Evolutionary conservation across 257 asterid species (phyloP).

Genomic region (Mitragyna speciosa): DNA sequence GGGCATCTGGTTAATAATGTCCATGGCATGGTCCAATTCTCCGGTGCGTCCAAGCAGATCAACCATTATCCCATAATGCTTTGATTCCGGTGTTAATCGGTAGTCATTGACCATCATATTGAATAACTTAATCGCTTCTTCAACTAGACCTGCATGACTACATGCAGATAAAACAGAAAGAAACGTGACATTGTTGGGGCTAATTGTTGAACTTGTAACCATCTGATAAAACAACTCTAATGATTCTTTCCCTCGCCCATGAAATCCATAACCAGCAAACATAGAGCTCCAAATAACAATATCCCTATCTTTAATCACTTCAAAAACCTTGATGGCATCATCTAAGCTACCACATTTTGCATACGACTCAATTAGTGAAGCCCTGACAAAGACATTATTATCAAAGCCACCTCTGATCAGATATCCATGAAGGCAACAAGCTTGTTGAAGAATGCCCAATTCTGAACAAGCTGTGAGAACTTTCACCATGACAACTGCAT

Average conservation of each 20-base stretch:
- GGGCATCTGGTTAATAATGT: conserved; percentile 41
- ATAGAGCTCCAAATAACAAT: conserved; percentile 74
- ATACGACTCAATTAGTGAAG: conserved; percentile 69
- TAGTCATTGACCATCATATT: conserved; percentile 55
- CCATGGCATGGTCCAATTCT: conserved; percentile 56
- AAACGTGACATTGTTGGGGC: conserved; percentile 59
- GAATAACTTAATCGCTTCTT: conserved; percentile 60
- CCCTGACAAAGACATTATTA: conserved; percentile 36
- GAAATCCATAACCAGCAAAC: conserved; percentile 67
- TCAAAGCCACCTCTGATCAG: conserved; percentile 45
- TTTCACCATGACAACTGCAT: conserved; percentile 48
- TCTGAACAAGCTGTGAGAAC: conserved; percentile 68
- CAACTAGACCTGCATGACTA: conserved; percentile 66
- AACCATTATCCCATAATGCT: conserved; percentile 63
- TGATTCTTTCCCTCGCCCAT: conserved; percentile 64
- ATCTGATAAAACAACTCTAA: conserved; percentile 50
- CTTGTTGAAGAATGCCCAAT: conserved; percentile 56
- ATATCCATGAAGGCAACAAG: conserved; percentile 60
- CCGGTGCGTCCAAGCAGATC: conserved; percentile 72
- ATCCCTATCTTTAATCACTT: conserved; percentile 37
- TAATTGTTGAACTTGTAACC: conserved; percentile 39
- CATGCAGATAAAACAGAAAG: conserved; percentile 70
- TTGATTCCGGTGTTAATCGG: conserved; percentile 45
- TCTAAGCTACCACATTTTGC: conserved; percentile 78
- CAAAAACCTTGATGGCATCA: conserved; percentile 48